These are phyloP conservation scores for Salix purpurea DNA, from an alignment of 345 rosid species.

Conservation along the genomic window DNA sequence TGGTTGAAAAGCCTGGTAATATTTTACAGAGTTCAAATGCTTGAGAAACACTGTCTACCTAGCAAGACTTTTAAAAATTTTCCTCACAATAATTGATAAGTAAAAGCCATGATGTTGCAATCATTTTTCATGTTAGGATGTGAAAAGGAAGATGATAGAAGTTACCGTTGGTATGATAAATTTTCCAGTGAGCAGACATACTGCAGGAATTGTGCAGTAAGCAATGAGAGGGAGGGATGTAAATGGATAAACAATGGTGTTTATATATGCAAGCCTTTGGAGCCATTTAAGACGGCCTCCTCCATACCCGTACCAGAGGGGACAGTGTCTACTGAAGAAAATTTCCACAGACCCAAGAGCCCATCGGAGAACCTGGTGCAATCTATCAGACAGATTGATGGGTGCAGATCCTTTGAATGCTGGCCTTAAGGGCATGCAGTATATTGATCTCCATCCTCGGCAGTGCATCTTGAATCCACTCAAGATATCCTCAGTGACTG, in stretches of 20 bases:
- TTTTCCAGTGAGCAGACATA: constrained; percentile 95
- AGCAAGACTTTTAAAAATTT: not conserved
- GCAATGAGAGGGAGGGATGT: constrained; percentile 93
- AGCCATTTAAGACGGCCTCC: constrained; percentile 95
- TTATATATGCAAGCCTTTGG: constrained; percentile 81
- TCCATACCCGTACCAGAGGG: constrained; percentile 92
- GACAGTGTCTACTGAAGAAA: constrained; percentile 94
- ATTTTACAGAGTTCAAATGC: not conserved
- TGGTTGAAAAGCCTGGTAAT: not conserved
- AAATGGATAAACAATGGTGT: constrained; percentile 97
- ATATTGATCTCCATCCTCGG: constrained; percentile 96
- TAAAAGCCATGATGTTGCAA: not conserved
- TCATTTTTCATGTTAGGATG: not conserved
- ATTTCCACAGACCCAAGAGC: constrained; percentile 96
- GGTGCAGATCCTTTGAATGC: constrained; percentile 99
- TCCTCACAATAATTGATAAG: not conserved
- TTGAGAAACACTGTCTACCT: not conserved
- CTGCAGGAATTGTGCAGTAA: constrained; percentile 85
- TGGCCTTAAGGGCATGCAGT: constrained; percentile 96
- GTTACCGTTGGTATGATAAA: constrained; percentile 94
- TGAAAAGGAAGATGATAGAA: not conserved
- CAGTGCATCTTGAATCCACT: constrained; percentile 99
- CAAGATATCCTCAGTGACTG: constrained; percentile 90
- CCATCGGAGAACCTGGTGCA: constrained; percentile 96
- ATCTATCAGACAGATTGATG: constrained; percentile 87